Conservation (phyloP, 2,329 filamentous ascomycete species). For the Paracoccidioides lutzii region DNA sequence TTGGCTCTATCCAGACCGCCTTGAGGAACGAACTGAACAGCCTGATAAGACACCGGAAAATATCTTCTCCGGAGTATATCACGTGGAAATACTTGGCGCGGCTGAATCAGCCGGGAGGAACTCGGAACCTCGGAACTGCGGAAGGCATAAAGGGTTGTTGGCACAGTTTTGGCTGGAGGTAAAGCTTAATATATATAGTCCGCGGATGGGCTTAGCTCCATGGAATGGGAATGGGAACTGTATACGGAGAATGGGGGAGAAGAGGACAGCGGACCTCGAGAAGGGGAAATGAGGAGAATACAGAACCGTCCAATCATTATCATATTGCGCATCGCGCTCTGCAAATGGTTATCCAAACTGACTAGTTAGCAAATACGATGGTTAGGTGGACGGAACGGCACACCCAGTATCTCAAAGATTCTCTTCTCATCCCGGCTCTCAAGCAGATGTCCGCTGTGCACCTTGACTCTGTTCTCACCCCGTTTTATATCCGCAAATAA, state of each 20-base stretch:
- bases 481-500: conserved; percentile 60
- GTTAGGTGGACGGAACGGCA: conserved; percentile 70
- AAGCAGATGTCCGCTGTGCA: conserved; percentile 56
- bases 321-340: background rate
- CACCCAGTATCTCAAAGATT: conserved; percentile 70
- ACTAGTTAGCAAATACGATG: conserved; percentile 55
- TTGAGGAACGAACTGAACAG: background rate
- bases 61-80: background rate
- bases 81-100: background rate
- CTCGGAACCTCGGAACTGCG: background rate
- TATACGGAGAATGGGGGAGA: no score
- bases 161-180: background rate
- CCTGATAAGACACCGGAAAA: background rate
- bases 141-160: no score
- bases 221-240: background rate
- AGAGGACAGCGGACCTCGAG: no score
- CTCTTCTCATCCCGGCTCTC: conserved; percentile 62
- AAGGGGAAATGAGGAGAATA: background rate
- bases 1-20: conserved; percentile 1
- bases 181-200: background rate
- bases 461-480: conserved; percentile 43
- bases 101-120: background rate
- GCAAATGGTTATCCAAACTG: background rate
- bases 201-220: no score
- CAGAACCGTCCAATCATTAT: background rate